Evolutionary conservation across 371 early-diverging fungal genomes (phyloP).

Genomic region (Dichotomocladium elegans): DNA sequence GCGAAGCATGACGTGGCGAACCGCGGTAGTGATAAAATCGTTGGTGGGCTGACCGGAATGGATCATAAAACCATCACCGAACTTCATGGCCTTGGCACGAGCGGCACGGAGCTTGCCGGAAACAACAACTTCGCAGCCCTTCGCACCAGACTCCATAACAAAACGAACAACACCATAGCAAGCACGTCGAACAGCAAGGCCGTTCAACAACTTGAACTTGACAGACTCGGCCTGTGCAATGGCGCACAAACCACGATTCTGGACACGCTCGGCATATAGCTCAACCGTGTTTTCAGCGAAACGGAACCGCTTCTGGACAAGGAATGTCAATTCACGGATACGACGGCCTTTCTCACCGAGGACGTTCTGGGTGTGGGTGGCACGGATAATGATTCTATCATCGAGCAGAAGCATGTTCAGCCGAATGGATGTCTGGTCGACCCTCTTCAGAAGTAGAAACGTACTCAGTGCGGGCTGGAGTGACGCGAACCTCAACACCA

Average conservation of each 20-base stretch:
- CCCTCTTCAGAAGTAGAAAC: slow-evolving; percentile 5
- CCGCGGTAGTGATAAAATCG: slow-evolving; percentile 96
- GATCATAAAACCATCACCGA: slow-evolving; percentile 98
- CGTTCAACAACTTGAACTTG: slow-evolving; percentile 95
- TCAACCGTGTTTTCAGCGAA: slow-evolving; percentile 97
- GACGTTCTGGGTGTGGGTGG: slow-evolving; percentile 97
- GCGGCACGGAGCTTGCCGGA: slow-evolving; percentile 99
- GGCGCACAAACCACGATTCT: slow-evolving; percentile 98
- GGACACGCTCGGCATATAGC: slow-evolving; percentile 98
- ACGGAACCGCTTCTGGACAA: slow-evolving; percentile 98
- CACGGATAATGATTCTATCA: slow-evolving; percentile 90
- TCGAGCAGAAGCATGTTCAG: background rate
- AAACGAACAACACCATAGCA: slow-evolving; percentile 98
- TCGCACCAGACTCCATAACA: slow-evolving; percentile 99
- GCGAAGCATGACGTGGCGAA: slow-evolving; percentile 96
- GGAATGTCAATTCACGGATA: slow-evolving; percentile 96
- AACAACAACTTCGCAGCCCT: slow-evolving; percentile 98
- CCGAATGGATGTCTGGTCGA: background rate
- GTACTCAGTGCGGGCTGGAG: slow-evolving; percentile 95
- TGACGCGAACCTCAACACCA: slow-evolving; percentile 98
- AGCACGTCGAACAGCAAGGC: slow-evolving; percentile 97
- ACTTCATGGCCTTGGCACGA: slow-evolving; percentile 99
- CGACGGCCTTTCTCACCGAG: slow-evolving; percentile 99
- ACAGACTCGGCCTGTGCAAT: slow-evolving; percentile 99
- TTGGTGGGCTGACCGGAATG: slow-evolving; percentile 98